These are phyloP conservation scores for Haplographium delicatum DNA, from an alignment of 495 filamentous ascomycete genomes.

Conservation along the genomic window DNA sequence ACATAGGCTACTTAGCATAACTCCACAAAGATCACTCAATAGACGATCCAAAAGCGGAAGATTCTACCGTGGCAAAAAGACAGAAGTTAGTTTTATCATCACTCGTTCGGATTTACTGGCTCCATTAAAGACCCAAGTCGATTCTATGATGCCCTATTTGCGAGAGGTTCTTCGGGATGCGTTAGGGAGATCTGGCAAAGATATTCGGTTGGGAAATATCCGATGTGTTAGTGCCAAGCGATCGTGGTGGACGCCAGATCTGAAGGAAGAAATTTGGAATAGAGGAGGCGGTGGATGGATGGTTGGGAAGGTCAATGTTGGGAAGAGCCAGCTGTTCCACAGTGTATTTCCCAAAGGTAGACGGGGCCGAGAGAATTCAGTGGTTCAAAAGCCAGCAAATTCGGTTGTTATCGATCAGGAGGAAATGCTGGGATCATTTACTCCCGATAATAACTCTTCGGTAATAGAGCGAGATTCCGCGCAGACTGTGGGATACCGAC, in stretches of 20 bases:
- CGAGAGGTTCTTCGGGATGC: conserved; percentile 65
- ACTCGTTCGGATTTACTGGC: conserved; percentile 83
- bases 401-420: conserved; percentile 28
- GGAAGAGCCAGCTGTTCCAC: conserved; percentile 88
- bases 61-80: conserved; percentile 55
- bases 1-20: conserved; percentile 46
- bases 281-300: conserved; percentile 91
- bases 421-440: conserved; percentile 16
- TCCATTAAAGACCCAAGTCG: conserved; percentile 72
- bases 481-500: background rate
- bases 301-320: conserved; percentile 96
- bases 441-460: background rate
- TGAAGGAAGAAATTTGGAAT: conserved; percentile 77
- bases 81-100: conserved; percentile 81
- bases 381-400: conserved; percentile 14
- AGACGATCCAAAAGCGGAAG: conserved; percentile 59
- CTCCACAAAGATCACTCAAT: conserved; percentile 68
- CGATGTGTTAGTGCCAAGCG: conserved; percentile 76
- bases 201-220: conserved; percentile 74
- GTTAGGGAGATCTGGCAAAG: conserved; percentile 53
- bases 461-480: no score
- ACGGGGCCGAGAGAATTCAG: conserved; percentile 31
- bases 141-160: conserved; percentile 77
- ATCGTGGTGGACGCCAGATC: conserved; percentile 79
- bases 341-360: conserved; percentile 79